Percentiles rank a stretch among this genome's conserved stretches.
Evolutionary conservation across 257 asterid genomes (phyloP).

Genomic region (Datura wrightii): DNA sequence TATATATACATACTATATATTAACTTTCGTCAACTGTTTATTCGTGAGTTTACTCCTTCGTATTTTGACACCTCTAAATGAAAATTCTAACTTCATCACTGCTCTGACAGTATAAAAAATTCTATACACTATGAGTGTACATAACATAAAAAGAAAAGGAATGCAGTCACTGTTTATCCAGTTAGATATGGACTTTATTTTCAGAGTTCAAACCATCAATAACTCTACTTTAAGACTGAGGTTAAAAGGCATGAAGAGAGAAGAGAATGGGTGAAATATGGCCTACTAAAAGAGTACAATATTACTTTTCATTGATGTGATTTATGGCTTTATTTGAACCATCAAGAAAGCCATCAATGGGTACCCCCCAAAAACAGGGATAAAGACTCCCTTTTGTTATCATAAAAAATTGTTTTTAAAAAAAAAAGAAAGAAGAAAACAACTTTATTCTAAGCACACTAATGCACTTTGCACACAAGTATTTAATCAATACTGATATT

Average conservation of each 20-base stretch:
- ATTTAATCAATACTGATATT: slow-evolving; percentile 26
- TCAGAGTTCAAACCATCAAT: slow-evolving; percentile 47
- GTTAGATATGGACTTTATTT: background rate
- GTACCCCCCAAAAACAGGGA: slow-evolving; percentile 44
- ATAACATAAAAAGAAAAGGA: background rate
- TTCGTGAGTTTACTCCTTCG: background rate
- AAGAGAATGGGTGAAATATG: slow-evolving; percentile 26
- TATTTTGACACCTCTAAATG: background rate
- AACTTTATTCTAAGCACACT: slow-evolving; percentile 24
- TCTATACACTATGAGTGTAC: too few species aligned
- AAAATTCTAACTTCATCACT: background rate
- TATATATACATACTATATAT: background rate
- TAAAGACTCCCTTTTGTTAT: slow-evolving; percentile 34
- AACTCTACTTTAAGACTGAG: slow-evolving; percentile 37
- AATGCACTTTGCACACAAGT: slow-evolving; percentile 16
- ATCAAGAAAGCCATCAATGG: slow-evolving; percentile 49
- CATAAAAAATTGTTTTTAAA: background rate
- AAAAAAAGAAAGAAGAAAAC: background rate
- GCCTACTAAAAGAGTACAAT: slow-evolving; percentile 34
- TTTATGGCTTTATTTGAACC: slow-evolving; percentile 58
- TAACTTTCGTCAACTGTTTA: background rate
- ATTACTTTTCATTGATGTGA: slow-evolving; percentile 78
- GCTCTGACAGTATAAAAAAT: too few species aligned
- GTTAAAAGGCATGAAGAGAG: slow-evolving; percentile 40
- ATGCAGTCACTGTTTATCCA: slow-evolving; percentile 18